Percentiles rank a stretch among this genome's conserved stretches.
phyloP scores from a whole-genome alignment of 192 early-diverging fungal genomes.

The Entomortierella lignicola region DNA sequence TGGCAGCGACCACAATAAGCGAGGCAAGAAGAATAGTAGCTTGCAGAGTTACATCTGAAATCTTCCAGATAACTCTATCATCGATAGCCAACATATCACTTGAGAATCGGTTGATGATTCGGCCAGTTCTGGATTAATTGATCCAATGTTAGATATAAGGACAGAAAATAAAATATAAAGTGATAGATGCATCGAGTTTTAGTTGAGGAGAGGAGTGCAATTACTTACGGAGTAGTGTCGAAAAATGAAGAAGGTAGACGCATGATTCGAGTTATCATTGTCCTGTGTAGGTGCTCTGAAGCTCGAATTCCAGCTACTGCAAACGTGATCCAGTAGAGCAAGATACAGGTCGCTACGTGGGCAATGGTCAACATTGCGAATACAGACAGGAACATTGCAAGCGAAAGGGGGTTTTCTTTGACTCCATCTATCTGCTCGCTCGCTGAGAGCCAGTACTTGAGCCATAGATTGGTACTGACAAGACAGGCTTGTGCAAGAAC shows the following conservation, averaged over 20 bases:
- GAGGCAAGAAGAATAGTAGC: conserved; percentile 23
- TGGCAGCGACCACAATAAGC: conserved; percentile 1
- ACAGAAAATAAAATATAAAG: conserved; percentile 64
- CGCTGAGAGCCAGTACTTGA: conserved; percentile 67
- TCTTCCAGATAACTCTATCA: conserved; percentile 10
- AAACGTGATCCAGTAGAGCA: conserved; percentile 14
- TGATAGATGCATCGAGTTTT: no score
- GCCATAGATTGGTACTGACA: conserved; percentile 66
- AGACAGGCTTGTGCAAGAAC: conserved; percentile 57
- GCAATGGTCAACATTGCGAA: conserved; percentile 18
- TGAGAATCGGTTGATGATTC: conserved; percentile 71
- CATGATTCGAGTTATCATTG: conserved; percentile 15
- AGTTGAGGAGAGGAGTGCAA: conserved; percentile 59
- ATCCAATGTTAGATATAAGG: no score
- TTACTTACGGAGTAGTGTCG: conserved; percentile 31
- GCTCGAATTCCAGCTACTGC: conserved; percentile 18
- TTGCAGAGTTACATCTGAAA: conserved; percentile 21
- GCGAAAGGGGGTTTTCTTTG: not conserved
- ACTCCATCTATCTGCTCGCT: conserved; percentile 13
- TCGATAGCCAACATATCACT: conserved; percentile 26
- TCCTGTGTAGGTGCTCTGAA: conserved; percentile 9
- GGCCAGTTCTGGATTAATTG: conserved; percentile 63
- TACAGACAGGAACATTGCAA: conserved; percentile 4
- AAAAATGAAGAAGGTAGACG: conserved; percentile 16
- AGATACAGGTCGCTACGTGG: not conserved